A percentile compares a stretch with the other conserved stretches of the same genome.
Evolutionary conservation across 2,329 filamentous ascomycete genomes (phyloP).

Genomic region (Cryphonectria carpinicola): DNA sequence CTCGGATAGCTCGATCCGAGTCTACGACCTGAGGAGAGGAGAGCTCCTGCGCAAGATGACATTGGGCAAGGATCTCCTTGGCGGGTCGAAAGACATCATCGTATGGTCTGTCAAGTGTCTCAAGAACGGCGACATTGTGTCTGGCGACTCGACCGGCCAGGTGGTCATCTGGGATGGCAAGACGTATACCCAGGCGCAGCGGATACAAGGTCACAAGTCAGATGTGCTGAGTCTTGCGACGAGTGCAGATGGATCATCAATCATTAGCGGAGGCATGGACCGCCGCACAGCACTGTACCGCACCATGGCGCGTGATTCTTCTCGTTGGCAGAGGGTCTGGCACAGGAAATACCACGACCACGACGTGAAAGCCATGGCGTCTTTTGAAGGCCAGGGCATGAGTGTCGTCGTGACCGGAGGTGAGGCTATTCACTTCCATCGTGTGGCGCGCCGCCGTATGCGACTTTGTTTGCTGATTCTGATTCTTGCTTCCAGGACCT

Average conservation of each 20-base stretch:
- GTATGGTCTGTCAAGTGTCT: conserved; percentile 94
- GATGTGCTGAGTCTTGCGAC: conserved; percentile 88
- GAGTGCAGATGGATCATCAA: conserved; percentile 77
- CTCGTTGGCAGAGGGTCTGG: conserved; percentile 82
- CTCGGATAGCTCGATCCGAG: conserved; percentile 92
- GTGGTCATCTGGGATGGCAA: conserved; percentile 92
- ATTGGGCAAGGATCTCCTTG: conserved; percentile 75
- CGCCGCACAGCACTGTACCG: conserved; percentile 83
- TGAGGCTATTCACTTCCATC: conserved; percentile 44
- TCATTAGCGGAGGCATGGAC: conserved; percentile 92
- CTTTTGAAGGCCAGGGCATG: conserved; percentile 81
- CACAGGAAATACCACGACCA: conserved; percentile 88
- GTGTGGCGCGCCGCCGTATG: background rate
- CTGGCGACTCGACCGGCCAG: conserved; percentile 92
- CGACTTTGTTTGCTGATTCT: conserved; percentile 33
- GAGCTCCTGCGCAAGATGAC: conserved; percentile 80
- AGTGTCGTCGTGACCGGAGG: conserved; percentile 93
- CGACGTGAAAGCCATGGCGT: conserved; percentile 92
- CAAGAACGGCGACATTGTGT: conserved; percentile 86
- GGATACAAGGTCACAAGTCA: conserved; percentile 83
- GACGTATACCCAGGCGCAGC: conserved; percentile 85
- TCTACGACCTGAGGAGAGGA: conserved; percentile 84
- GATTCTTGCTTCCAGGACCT: conserved; percentile 61
- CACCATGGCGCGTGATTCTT: conserved; percentile 60
- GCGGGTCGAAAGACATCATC: conserved; percentile 81